Percentiles rank a stretch among this genome's conserved stretches.
Conservation (phyloP, 148 eudicot genomes). For the Limonium bicolor region DNA sequence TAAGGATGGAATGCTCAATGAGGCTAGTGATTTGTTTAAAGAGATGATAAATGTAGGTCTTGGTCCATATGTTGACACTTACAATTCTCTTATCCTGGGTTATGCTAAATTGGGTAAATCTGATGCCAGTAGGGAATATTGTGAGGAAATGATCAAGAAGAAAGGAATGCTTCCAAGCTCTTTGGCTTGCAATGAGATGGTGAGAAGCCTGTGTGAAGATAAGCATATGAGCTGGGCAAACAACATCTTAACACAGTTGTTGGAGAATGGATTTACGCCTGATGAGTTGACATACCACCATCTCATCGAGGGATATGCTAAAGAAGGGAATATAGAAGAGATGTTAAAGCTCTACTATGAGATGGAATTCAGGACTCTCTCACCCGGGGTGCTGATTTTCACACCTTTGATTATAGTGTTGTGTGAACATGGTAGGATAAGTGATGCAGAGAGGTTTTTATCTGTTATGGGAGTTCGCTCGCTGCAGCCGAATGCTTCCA, state of each 20-base stretch:
- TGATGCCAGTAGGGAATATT: constrained; percentile 30
- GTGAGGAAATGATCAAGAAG: constrained; percentile 34
- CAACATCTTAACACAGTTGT: constrained; percentile 44
- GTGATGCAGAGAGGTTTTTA: constrained; percentile 55
- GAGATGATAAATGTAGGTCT: constrained; percentile 45
- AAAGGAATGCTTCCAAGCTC: constrained; percentile 51
- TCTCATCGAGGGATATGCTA: constrained; percentile 52
- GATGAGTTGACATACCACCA: constrained; percentile 31
- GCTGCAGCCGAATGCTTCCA: constrained; percentile 13
- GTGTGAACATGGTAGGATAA: constrained; percentile 25
- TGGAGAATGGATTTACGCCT: constrained; percentile 61
- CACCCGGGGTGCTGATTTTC: constrained; percentile 29
- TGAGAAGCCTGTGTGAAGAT: constrained; percentile 29
- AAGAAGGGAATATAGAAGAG: constrained; percentile 36
- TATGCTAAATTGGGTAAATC: constrained; percentile 31
- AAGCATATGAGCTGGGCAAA: constrained; percentile 35
- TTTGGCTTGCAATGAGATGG: constrained; percentile 44
- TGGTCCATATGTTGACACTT: constrained; percentile 52
- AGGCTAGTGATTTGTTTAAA: constrained; percentile 30
- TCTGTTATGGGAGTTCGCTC: constrained; percentile 37
- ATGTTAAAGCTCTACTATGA: constrained; percentile 57
- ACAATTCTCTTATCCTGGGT: constrained; percentile 35
- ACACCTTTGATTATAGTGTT: constrained; percentile 25
- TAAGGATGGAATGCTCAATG: constrained; percentile 40
- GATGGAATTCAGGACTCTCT: constrained; percentile 45